Base-by-base conservation (phyloP, 768 basidiomycete species). In the Rhizopogon vesiculosus region DNA sequence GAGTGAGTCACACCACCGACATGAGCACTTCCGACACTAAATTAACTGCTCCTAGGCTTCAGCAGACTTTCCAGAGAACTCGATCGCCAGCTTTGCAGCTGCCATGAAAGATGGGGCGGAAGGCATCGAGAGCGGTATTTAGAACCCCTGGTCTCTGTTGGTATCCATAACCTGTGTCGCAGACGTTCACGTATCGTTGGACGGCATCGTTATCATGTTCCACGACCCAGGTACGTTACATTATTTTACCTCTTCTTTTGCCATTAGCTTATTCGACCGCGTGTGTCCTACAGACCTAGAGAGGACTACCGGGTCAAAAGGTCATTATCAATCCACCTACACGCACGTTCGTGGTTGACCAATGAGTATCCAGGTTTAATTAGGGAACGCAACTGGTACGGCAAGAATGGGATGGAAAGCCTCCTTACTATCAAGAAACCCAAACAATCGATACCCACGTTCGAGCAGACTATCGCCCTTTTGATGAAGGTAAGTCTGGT, bases 121-220 rank as follows among this genome's bases (percentile, higher is more conserved):
- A 69, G 95, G 85, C 60, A 96, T 99, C 66, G 96, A 99, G 82
- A 94, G 91, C 70, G 95, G 96, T 97, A 94, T 74, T 84, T 76
- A 60, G 63, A 59, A 60, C 67, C 62, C 60, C 55, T 63, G 44
- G 65, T 68, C 52, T 71, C 69, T 64, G 63, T 60, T 63, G 64
- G 68, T 74, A 57, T 72, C 72, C 77, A 73, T 85, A 77, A 86
- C 82, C 69, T 63, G 65, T 64, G 74, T 73, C 69, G 63, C 82
- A 96, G 95, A 97, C 83, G 93, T 98, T 64, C 95, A 98, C 72
- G 87, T 96, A 64, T 92, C 95, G 38, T 73, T 75, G 60, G 96
- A 99, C 71, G 80, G 84, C 65, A 83, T 91, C 41, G 87, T 98
- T 35, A 72, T 98, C 46, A 92, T 98, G 91, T 98, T 96, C 74